Evolutionary conservation across 176 grass and related monocot species (phyloP).

Genomic region (Juncus inflexus): DNA sequence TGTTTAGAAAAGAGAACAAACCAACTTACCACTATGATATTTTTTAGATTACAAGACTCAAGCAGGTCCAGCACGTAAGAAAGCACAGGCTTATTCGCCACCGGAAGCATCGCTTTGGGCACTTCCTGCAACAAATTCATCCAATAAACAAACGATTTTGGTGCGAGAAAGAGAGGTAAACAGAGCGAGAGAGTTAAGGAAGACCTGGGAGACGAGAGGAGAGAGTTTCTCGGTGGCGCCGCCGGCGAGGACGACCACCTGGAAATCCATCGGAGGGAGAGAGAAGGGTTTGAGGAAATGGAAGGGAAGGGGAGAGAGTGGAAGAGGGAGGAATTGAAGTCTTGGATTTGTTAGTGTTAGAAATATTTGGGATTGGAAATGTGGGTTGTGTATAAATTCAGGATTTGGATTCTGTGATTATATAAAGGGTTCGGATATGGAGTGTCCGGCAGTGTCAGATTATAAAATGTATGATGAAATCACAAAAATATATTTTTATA

Average conservation of each 20-base stretch:
- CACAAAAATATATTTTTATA: too few species aligned
- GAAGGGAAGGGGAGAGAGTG: too few species aligned
- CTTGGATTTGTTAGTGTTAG: too few species aligned
- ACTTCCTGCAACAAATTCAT: conserved; percentile 45
- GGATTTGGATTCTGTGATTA: too few species aligned
- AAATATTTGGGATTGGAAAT: too few species aligned
- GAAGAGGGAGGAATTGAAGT: too few species aligned
- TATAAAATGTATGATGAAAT: too few species aligned
- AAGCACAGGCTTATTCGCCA: conserved; percentile 80
- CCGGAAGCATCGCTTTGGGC: conserved; percentile 83
- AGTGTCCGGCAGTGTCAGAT: too few species aligned
- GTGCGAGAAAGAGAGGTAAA: neutral
- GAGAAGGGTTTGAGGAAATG: too few species aligned
- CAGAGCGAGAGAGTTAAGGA: neutral
- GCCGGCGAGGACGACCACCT: conserved; percentile 94
- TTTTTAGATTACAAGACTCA: conserved; percentile 81
- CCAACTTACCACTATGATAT: conserved; percentile 72
- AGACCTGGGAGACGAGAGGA: conserved; percentile 77
- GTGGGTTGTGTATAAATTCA: too few species aligned
- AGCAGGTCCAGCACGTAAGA: conserved; percentile 90
- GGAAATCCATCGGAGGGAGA: conserved; percentile 64
- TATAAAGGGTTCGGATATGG: too few species aligned
- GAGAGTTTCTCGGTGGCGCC: conserved; percentile 71
- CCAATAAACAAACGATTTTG: neutral
- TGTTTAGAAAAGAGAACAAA: conserved; percentile 9